These are phyloP conservation scores for Soucietia sequanensis DNA, from an alignment of 805 yeast genomes.

Conservation along the genomic window DNA sequence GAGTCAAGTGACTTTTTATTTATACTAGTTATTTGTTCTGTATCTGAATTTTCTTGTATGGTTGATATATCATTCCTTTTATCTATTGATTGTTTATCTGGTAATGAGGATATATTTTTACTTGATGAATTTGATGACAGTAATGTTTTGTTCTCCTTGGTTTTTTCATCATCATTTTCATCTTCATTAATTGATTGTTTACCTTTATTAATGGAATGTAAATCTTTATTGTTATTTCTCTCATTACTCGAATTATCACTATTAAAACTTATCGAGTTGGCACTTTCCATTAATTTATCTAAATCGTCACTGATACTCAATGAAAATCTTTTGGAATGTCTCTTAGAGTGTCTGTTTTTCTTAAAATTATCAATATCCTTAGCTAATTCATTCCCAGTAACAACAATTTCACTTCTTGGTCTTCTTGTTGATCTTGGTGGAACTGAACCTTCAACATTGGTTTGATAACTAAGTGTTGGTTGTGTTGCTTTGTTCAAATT, in stretches of 20 bases:
- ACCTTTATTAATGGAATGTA: too few species aligned
- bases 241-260: too few species aligned
- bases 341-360: constrained; percentile 1
- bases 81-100: too few species aligned
- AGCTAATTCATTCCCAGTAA: constrained; percentile 6
- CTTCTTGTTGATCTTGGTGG: constrained; percentile 41
- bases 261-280: constrained; percentile 18
- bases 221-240: neutral
- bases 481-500: constrained; percentile 5
- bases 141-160: too few species aligned
- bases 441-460: constrained; percentile 33
- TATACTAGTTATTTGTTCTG: too few species aligned
- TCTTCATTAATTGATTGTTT: neutral
- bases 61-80: too few species aligned
- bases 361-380: constrained; percentile 7
- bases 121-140: too few species aligned
- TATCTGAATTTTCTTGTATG: too few species aligned
- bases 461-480: constrained; percentile 32
- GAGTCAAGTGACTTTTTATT: too few species aligned
- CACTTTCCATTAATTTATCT: constrained; percentile 38
- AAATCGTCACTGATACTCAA: constrained; percentile 34
- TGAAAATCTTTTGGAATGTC: constrained; percentile 19
- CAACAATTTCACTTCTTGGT: constrained; percentile 28
- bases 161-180: neutral
- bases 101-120: too few species aligned